A percentile compares a stretch with the other conserved stretches of the same genome.
phyloP scores from a whole-genome alignment of 2,329 filamentous ascomycete genomes.

The Penicillium sp. region DNA sequence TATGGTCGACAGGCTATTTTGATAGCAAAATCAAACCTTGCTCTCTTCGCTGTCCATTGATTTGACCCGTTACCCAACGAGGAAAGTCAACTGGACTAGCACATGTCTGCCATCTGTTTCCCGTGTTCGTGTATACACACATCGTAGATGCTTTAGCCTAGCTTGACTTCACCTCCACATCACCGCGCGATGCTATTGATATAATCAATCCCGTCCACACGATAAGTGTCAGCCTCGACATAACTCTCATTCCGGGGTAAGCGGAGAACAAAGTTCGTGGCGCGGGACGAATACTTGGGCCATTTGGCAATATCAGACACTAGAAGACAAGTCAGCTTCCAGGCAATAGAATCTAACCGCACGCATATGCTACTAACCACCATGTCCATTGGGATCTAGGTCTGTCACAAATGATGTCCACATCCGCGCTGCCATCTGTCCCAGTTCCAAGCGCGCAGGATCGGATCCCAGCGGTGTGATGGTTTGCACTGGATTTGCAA shows the following conservation, averaged over 20 bases:
- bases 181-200: conserved; percentile 31
- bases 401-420: conserved; percentile 34
- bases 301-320: conserved; percentile 25
- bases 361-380: conserved; percentile 18
- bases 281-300: conserved; percentile 23
- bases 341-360: not conserved
- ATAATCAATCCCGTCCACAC: conserved; percentile 28
- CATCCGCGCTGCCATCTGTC: conserved; percentile 33
- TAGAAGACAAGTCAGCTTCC: conserved; percentile 7
- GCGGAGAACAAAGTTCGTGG: conserved; percentile 32
- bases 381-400: conserved; percentile 32
- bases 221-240: conserved; percentile 30
- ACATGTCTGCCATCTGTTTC: not conserved
- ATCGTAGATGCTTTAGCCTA: not conserved
- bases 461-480: conserved; percentile 30
- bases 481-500: conserved; percentile 32
- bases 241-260: conserved; percentile 28
- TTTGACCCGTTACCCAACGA: not conserved
- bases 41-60: not conserved
- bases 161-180: not conserved
- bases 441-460: conserved; percentile 27
- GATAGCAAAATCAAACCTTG: conserved; percentile 1
- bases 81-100: conserved; percentile 1
- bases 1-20: not conserved
- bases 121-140: not conserved